Evolutionary conservation across 225 moss, liverwort and hornwort species (phyloP).

Genomic region (Straminergon stramineum): DNA sequence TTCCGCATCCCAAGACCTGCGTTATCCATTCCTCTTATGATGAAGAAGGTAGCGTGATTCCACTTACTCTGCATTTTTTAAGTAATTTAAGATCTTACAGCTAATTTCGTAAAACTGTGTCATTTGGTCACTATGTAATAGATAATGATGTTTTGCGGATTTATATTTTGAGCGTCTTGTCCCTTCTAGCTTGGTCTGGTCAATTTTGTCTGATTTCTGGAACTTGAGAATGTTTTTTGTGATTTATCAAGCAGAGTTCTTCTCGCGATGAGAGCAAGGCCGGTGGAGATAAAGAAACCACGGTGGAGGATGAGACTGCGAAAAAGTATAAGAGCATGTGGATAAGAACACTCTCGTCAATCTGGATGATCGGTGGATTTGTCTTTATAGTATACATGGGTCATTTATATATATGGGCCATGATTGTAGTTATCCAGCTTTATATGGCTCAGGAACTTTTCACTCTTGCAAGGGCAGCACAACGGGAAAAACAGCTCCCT

Average conservation of each 20-base stretch:
- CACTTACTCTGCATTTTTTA: background rate
- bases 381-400: slow-evolving; percentile 79
- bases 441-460: slow-evolving; percentile 97
- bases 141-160: background rate
- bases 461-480: slow-evolving; percentile 68
- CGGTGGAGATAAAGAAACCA: slow-evolving; percentile 15
- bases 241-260: slow-evolving; percentile 10
- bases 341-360: slow-evolving; percentile 77
- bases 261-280: slow-evolving; percentile 22
- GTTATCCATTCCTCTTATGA: slow-evolving; percentile 45
- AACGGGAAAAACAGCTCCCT: slow-evolving; percentile 71
- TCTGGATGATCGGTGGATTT: slow-evolving; percentile 99
- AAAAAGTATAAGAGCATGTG: slow-evolving; percentile 86
- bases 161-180: background rate
- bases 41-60: slow-evolving; percentile 35
- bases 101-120: background rate
- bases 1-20: slow-evolving; percentile 55
- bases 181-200: background rate
- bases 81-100: background rate
- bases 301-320: slow-evolving; percentile 26
- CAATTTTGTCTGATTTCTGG: background rate
- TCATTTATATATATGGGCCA: slow-evolving; percentile 98
- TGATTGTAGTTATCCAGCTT: slow-evolving; percentile 98
- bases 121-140: background rate
- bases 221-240: background rate